Evolutionary conservation across 2,329 filamentous ascomycete genomes (phyloP), one percentile per base, ranked within the genome.

Genomic region (Tothia fuscella): DNA sequence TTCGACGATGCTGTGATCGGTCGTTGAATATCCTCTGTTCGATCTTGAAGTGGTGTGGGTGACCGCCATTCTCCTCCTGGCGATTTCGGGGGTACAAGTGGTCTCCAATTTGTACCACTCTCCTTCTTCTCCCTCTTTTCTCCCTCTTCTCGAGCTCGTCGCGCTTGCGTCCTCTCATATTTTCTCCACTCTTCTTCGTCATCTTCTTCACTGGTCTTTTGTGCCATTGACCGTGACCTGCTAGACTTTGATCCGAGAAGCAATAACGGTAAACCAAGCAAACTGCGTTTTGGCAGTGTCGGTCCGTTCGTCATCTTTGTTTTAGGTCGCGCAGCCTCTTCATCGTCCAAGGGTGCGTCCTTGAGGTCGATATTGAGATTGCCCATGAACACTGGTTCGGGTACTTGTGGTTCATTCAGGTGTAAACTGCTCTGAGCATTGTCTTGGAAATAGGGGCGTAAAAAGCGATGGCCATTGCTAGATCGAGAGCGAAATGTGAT

Each of bases 211-310:
- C 22, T 37, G 3, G 22, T 25, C n/a, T 37, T 37, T 13, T 7
- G 17, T 21, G 35, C 25, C 20, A 7, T 37, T 21, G 35, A 25
- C 20, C 22, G 35, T 9, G 10, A 10, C 3, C 22, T 25, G n/a
- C 35, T 37, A 14, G 35, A 26, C 14, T 4, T 28, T 10, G 35
- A 37, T 25, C 35, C 35, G 28, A 37, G 28, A n/a, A 37, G n/a
- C 17, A 25, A 10, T 16, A 37, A 22, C n/a, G 35, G 35, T 10
- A 37, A 28, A 1, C 35, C 35, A 9, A 21, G 25, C 13, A n/a
- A 4, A 3, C 7, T 12, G 17, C 22, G 25, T 17, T 25, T 36
- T 14, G 17, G 17, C 21, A 16, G 22, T 13, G n/a, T 19, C n/a
- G 35, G 22, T n/a, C n/a, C n/a, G n/a, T n/a, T n/a, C n/a, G n/a